phyloP scores from a whole-genome alignment of 2,329 filamentous ascomycete species.

The Epichloe amarillans region DNA sequence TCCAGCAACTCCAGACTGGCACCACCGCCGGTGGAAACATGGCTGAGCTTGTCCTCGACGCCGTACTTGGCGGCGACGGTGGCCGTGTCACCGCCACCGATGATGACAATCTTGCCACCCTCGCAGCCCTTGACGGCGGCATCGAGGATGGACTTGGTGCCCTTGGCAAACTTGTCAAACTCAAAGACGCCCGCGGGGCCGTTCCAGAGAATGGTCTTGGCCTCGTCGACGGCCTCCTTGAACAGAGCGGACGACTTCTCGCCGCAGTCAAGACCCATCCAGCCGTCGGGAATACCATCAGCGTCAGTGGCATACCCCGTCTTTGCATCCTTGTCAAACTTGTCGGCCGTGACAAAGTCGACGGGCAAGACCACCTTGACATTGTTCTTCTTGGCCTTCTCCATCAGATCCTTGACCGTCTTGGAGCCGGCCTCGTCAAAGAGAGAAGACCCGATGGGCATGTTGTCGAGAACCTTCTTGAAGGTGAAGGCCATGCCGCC shows the following conservation, averaged over 20 bases:
- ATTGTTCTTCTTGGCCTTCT: conserved; percentile 93
- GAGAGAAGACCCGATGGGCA: conserved; percentile 79
- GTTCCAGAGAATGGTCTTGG: conserved; percentile 98
- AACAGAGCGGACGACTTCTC: conserved; percentile 78
- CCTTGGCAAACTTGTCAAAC: conserved; percentile 84
- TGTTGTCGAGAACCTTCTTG: conserved; percentile 92
- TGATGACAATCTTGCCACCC: conserved; percentile 81
- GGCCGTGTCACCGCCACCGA: conserved; percentile 94
- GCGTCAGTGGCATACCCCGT: conserved; percentile 72
- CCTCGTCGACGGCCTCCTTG: conserved; percentile 72
- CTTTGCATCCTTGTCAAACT: conserved; percentile 77
- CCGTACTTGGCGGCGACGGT: conserved; percentile 96
- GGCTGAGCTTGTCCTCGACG: conserved; percentile 92
- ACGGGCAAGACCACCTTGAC: conserved; percentile 91
- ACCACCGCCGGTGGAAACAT: conserved; percentile 94
- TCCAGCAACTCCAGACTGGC: conserved; percentile 92
- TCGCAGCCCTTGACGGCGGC: conserved; percentile 71
- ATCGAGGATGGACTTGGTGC: conserved; percentile 85
- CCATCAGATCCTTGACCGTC: conserved; percentile 74
- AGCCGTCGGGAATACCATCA: conserved; percentile 87
- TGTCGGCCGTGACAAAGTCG: conserved; percentile 93
- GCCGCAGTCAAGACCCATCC: conserved; percentile 95
- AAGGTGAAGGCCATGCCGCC: conserved; percentile 99
- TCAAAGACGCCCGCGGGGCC: conserved; percentile 95
- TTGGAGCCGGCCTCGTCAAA: conserved; percentile 92